Evolutionary conservation across 2,329 filamentous ascomycete species (phyloP).

Genomic region (Hypoxylon sp.): DNA sequence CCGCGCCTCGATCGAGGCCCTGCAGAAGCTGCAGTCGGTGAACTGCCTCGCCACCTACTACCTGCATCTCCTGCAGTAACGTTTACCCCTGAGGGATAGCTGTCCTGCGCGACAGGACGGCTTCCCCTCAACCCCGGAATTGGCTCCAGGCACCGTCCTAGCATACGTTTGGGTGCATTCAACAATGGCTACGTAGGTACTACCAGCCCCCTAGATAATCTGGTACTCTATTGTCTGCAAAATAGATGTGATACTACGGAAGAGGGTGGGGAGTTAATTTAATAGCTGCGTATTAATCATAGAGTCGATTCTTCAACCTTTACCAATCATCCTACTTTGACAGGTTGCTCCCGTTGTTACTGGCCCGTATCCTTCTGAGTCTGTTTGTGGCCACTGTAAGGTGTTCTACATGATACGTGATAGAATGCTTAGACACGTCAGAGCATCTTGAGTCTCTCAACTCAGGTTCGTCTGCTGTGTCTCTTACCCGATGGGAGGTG

Average conservation of each 20-base stretch:
- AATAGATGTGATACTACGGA: not conserved
- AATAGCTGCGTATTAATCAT: not conserved
- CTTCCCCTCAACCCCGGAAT: not conserved
- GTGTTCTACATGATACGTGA: too few species aligned
- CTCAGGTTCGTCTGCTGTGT: not conserved
- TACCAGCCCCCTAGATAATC: not conserved
- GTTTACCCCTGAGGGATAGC: not conserved
- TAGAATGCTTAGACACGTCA: too few species aligned
- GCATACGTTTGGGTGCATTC: slow-evolving; percentile 17
- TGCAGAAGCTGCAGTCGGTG: slow-evolving; percentile 32
- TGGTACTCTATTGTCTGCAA: slow-evolving; percentile 11
- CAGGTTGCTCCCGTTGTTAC: not conserved
- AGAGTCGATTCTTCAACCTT: not conserved
- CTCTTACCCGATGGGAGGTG: not conserved
- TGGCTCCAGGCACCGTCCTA: not conserved
- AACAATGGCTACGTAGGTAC: too few species aligned
- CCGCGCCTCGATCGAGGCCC: slow-evolving; percentile 14
- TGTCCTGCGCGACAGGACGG: not conserved
- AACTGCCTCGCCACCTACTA: slow-evolving; percentile 31
- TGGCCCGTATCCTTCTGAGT: too few species aligned
- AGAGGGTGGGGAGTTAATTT: not conserved
- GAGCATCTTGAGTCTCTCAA: not conserved
- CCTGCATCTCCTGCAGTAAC: slow-evolving; percentile 22
- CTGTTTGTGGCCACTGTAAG: too few species aligned
- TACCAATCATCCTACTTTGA: not conserved